These are phyloP conservation scores for Gastrodia elata DNA, from an alignment of 106 monocot species.

Conservation along the genomic window DNA sequence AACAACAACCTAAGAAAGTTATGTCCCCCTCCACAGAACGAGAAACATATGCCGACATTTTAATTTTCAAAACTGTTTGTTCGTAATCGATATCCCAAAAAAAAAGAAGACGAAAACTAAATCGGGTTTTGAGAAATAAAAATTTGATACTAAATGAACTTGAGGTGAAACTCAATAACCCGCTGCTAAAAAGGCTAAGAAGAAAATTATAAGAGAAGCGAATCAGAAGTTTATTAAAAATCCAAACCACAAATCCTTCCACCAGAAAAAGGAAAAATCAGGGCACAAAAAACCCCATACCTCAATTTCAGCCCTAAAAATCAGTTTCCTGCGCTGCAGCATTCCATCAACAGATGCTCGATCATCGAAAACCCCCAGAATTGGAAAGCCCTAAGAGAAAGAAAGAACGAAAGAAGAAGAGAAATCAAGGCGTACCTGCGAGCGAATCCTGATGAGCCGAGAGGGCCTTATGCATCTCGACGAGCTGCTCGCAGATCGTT, in stretches of 20 bases:
- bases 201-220: not conserved
- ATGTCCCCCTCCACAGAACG: no score
- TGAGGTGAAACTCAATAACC: no score
- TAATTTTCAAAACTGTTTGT: no score
- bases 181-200: no score
- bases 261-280: no score
- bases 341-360: not conserved
- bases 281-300: no score
- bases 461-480: conserved; percentile 43
- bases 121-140: no score
- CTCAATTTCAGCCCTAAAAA: not conserved
- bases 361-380: not conserved
- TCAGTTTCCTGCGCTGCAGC: not conserved
- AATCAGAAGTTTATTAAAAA: not conserved
- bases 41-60: no score
- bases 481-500: conserved; percentile 62
- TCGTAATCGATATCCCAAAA: no score
- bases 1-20: not conserved
- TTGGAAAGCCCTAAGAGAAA: not conserved
- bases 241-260: not conserved
- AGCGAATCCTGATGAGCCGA: conserved; percentile 8
- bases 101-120: no score
- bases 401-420: not conserved
- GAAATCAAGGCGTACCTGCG: conserved; percentile 11
- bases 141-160: no score